A percentile compares a stretch with the other conserved stretches of the same genome.
Conservation (phyloP, 139 green algal species). For the Coelastrella sp. region DNA sequence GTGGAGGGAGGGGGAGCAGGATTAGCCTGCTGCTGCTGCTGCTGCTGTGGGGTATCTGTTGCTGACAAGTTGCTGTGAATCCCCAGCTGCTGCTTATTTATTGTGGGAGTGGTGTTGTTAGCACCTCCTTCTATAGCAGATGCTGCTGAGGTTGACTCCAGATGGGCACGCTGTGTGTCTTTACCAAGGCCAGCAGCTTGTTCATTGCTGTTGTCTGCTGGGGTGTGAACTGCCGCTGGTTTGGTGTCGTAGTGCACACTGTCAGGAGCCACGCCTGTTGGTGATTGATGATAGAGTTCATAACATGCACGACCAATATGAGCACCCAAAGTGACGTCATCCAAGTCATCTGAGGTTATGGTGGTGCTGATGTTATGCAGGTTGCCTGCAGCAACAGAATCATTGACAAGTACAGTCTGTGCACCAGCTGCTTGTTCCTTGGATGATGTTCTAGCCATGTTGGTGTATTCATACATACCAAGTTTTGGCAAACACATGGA, state of each 20-base stretch:
- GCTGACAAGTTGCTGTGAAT: neutral
- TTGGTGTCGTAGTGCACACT: slow-evolving; percentile 66
- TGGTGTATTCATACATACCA: too few species aligned
- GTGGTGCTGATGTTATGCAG: slow-evolving; percentile 46
- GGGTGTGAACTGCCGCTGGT: neutral
- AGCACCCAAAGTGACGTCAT: slow-evolving; percentile 75
- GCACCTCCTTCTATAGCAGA: neutral
- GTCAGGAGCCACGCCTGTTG: slow-evolving; percentile 71
- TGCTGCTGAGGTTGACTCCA: too few species aligned
- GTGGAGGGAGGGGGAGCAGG: slow-evolving; percentile 79
- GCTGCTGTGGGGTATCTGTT: neutral
- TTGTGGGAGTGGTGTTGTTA: neutral
- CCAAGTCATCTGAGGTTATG: slow-evolving; percentile 16
- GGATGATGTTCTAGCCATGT: too few species aligned
- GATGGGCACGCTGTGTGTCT: too few species aligned
- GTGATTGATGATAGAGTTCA: slow-evolving; percentile 56
- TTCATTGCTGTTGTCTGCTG: slow-evolving; percentile 7
- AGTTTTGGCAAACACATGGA: too few species aligned
- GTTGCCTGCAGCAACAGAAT: slow-evolving; percentile 28
- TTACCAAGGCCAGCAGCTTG: too few species aligned
- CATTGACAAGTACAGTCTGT: too few species aligned
- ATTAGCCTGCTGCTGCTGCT: slow-evolving; percentile 13
- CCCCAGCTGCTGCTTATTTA: neutral
- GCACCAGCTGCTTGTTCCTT: too few species aligned
- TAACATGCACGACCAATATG: slow-evolving; percentile 84